phyloP scores from a whole-genome alignment of 805 yeast genomes.

The Priceomyces melissophilus region DNA sequence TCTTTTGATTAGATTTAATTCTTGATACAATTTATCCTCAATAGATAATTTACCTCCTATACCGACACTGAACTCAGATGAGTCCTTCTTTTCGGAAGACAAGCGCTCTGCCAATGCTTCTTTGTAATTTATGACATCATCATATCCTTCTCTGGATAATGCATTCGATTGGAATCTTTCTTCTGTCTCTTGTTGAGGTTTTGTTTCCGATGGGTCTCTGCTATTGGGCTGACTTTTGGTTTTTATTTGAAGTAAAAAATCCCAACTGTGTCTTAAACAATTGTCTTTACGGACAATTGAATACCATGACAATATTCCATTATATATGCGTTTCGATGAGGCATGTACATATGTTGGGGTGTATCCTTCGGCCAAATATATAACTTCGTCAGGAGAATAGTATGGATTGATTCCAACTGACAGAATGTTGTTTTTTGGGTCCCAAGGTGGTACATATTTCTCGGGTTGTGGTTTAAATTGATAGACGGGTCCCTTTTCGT shows the following conservation, averaged over 20 bases:
- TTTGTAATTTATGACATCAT: constrained; percentile 20
- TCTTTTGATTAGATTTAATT: constrained; percentile 38
- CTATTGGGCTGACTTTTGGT: constrained; percentile 1
- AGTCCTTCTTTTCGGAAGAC: background rate
- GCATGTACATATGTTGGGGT: constrained; percentile 40
- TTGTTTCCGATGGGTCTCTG: constrained; percentile 1
- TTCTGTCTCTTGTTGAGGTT: constrained; percentile 11
- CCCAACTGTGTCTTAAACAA: constrained; percentile 10
- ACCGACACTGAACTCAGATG: too few relatives aligned
- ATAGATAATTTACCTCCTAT: constrained; percentile 5
- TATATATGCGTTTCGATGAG: constrained; percentile 37
- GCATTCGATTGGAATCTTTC: constrained; percentile 19
- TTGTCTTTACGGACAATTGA: constrained; percentile 48
- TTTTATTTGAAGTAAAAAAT: constrained; percentile 6
- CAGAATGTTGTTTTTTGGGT: background rate
- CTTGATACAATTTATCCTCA: constrained; percentile 29
- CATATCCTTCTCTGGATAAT: constrained; percentile 20
- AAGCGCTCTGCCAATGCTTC: constrained; percentile 1
- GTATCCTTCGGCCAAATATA: constrained; percentile 42
- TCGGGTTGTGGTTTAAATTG: too few relatives aligned
- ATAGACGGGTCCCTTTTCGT: too few relatives aligned
- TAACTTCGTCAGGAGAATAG: constrained; percentile 24
- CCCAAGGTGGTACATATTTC: too few relatives aligned
- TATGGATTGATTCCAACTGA: constrained; percentile 22
- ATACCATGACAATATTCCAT: constrained; percentile 53